These are phyloP conservation scores for Saccharomycopsis lassenensis DNA, from an alignment of 805 yeast genomes.

Conservation along the genomic window DNA sequence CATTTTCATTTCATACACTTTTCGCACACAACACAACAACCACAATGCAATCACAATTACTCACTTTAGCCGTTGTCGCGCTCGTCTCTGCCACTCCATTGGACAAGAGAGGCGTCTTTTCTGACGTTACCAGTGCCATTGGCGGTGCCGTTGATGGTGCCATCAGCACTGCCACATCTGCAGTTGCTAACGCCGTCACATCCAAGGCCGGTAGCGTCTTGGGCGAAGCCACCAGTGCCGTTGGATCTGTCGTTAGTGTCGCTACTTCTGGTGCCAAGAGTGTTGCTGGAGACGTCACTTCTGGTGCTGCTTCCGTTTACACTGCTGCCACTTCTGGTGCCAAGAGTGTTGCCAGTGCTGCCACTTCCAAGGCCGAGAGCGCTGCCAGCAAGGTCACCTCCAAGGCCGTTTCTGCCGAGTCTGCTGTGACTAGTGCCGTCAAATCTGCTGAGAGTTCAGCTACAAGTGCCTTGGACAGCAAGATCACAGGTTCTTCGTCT, in stretches of 20 bases:
- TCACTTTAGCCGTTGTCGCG: neutral
- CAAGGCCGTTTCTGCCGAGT: neutral
- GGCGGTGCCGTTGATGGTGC: neutral
- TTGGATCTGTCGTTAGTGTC: slow-evolving; percentile 1
- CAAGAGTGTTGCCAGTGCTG: neutral
- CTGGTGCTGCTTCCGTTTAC: slow-evolving; percentile 1
- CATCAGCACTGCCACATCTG: neutral
- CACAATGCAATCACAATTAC: too few relatives aligned
- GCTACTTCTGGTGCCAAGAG: slow-evolving; percentile 1
- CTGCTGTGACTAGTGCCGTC: neutral
- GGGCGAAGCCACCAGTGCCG: neutral
- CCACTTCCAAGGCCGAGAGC: too few relatives aligned
- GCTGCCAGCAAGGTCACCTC: too few relatives aligned
- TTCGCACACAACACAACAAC: too few relatives aligned
- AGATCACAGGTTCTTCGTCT: slow-evolving; percentile 23
- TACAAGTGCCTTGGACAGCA: slow-evolving; percentile 22
- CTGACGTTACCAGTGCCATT: neutral
- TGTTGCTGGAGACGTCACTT: slow-evolving; percentile 1
- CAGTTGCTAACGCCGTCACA: neutral
- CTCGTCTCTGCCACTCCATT: neutral
- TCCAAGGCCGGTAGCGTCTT: neutral
- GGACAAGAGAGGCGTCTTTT: too few relatives aligned
- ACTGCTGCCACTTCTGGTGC: slow-evolving; percentile 2
- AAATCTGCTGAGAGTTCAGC: slow-evolving; percentile 19
- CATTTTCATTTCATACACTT: too few relatives aligned